Evolutionary conservation across 169 alveolate genomes (phyloP).

Genomic region (Pseudocohnilembus persalinus): DNA sequence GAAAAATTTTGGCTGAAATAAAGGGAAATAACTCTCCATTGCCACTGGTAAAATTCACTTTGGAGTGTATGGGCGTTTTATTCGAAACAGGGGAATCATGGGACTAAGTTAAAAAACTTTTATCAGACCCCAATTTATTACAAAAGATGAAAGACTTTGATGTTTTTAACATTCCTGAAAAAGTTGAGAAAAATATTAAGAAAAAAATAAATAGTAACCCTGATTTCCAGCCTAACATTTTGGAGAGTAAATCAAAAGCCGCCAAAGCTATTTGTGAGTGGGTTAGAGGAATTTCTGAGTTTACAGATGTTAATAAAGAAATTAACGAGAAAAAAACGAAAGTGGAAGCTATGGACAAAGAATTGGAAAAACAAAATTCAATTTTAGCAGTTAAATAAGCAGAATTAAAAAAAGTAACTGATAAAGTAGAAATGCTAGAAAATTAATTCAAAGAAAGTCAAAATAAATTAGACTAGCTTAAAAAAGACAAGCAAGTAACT

Average conservation of each 20-base stretch:
- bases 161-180: slow-evolving; percentile 21
- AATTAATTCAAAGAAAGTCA: slow-evolving; percentile 80
- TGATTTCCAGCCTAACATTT: slow-evolving; percentile 24
- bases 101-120: slow-evolving; percentile 60
- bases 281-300: slow-evolving; percentile 49
- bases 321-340: slow-evolving; percentile 51
- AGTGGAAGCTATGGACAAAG: slow-evolving; percentile 44
- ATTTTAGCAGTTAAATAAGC: slow-evolving; percentile 60
- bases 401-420: slow-evolving; percentile 84
- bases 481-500: slow-evolving; percentile 82
- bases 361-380: slow-evolving; percentile 30
- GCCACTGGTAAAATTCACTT: slow-evolving; percentile 43
- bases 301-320: slow-evolving; percentile 60
- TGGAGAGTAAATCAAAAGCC: slow-evolving; percentile 19
- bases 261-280: slow-evolving; percentile 49
- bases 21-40: slow-evolving; percentile 61
- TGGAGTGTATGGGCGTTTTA: slow-evolving; percentile 51
- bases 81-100: slow-evolving; percentile 60
- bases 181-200: slow-evolving; percentile 33
- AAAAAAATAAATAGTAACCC: slow-evolving; percentile 35
- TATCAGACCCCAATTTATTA: slow-evolving; percentile 93
- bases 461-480: slow-evolving; percentile 79
- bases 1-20: slow-evolving; percentile 83
- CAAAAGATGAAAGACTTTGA: slow-evolving; percentile 89
- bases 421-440: slow-evolving; percentile 84